Evolutionary conservation across 768 basidiomycete species (phyloP).

Genomic region (Pleurotus eryngii): DNA sequence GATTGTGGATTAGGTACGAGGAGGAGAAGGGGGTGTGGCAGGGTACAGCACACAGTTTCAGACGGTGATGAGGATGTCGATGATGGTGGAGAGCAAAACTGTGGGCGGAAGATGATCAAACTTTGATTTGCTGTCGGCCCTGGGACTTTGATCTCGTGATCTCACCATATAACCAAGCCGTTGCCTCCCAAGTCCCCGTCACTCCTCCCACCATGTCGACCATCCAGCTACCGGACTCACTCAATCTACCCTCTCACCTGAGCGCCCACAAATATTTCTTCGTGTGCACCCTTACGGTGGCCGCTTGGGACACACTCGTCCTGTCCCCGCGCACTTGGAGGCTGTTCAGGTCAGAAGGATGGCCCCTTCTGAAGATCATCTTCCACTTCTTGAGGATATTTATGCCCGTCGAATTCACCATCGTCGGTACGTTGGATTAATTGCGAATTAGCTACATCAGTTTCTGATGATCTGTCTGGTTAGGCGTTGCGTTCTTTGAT

Average conservation of each 20-base stretch:
- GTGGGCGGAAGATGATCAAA: constrained; percentile 4
- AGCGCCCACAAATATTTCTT: constrained; percentile 88
- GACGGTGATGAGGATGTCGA: background rate
- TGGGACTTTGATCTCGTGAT: background rate
- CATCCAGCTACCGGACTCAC: constrained; percentile 58
- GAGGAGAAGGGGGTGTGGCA: no score
- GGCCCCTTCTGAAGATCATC: constrained; percentile 76
- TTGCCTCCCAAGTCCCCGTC: constrained; percentile 3
- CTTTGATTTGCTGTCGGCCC: constrained; percentile 7
- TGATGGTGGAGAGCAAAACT: background rate
- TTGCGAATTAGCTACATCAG: background rate
- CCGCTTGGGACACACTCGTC: constrained; percentile 87
- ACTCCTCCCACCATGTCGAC: constrained; percentile 12
- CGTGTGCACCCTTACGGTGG: constrained; percentile 86
- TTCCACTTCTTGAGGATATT: constrained; percentile 73
- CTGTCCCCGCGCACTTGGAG: constrained; percentile 77
- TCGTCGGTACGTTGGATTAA: constrained; percentile 51
- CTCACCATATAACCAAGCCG: constrained; percentile 1
- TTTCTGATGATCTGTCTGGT: constrained; percentile 9
- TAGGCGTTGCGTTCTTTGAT: constrained; percentile 83
- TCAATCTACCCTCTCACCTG: constrained; percentile 74
- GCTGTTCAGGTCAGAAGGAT: constrained; percentile 57
- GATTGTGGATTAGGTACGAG: no score
- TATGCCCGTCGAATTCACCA: constrained; percentile 77
- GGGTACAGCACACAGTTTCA: background rate